These are phyloP conservation scores for Polyplosphaeria fusca DNA, from an alignment of 495 filamentous ascomycete species.

Conservation along the genomic window DNA sequence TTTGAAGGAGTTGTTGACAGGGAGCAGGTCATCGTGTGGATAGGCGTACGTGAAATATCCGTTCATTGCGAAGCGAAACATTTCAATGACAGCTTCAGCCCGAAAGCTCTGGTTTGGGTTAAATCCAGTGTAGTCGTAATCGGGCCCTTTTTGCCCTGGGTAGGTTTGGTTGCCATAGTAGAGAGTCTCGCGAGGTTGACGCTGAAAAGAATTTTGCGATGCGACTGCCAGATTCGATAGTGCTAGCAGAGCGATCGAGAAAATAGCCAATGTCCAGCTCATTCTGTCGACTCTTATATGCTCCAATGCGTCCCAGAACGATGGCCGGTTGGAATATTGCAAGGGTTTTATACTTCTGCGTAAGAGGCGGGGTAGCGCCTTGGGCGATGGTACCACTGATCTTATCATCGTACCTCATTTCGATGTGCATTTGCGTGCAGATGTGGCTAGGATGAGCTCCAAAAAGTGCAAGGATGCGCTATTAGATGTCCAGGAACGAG, in stretches of 20 bases:
- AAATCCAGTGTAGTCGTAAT: conserved; percentile 23
- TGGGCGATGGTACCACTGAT: no score
- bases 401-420: background rate
- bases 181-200: background rate
- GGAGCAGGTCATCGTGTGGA: conserved; percentile 17
- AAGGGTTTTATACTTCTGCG: no score
- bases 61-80: conserved; percentile 23
- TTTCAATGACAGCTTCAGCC: conserved; percentile 21
- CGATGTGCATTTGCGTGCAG: background rate
- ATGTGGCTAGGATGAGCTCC: background rate
- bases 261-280: no score
- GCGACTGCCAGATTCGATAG: background rate
- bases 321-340: no score
- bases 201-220: background rate
- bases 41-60: conserved; percentile 24
- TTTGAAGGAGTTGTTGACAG: conserved; percentile 22
- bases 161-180: conserved; percentile 15
- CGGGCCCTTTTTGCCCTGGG: conserved; percentile 20
- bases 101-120: conserved; percentile 18
- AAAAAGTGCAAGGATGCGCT: background rate
- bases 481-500: background rate
- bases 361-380: no score
- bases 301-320: no score
- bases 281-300: no score
- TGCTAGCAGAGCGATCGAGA: background rate